Conservation (phyloP, 1,284 basidiomycete genomes). For the Pholiota adiposa region DNA sequence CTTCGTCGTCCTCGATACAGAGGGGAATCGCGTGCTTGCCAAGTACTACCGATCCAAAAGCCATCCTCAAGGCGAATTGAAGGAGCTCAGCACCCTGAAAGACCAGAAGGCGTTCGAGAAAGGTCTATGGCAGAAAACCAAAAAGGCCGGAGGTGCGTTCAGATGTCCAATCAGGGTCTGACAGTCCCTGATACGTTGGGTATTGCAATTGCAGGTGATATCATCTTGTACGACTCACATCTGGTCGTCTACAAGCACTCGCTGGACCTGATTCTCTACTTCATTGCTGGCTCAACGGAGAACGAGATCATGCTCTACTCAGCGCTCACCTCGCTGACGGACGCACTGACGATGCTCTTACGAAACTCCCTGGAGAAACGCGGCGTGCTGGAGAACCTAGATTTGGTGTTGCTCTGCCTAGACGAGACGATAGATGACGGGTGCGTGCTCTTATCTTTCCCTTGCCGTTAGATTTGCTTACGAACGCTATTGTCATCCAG, state of each 20-base stretch:
- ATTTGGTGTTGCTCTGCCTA: constrained; percentile 89
- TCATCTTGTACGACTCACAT: constrained; percentile 91
- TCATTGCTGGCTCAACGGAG: constrained; percentile 87
- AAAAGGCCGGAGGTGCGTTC: constrained; percentile 83
- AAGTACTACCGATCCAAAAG: constrained; percentile 92
- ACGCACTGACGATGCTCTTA: constrained; percentile 85
- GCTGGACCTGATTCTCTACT: constrained; percentile 94
- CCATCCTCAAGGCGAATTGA: constrained; percentile 62
- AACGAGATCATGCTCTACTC: constrained; percentile 97
- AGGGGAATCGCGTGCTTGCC: constrained; percentile 92
- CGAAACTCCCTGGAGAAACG: constrained; percentile 96
- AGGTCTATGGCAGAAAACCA: constrained; percentile 93
- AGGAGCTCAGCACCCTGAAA: constrained; percentile 77
- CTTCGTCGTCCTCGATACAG: constrained; percentile 91
- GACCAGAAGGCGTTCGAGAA: constrained; percentile 97
- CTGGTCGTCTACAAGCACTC: constrained; percentile 94
- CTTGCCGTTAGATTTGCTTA: neutral
- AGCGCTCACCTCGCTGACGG: constrained; percentile 84
- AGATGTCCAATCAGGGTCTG: neutral
- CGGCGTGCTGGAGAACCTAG: constrained; percentile 93
- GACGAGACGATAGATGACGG: constrained; percentile 99
- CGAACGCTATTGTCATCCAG: constrained; percentile 46
- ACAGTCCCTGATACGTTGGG: neutral
- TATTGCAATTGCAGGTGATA: constrained; percentile 75
- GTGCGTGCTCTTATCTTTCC: constrained; percentile 50